These are phyloP conservation scores for Kodamaea leandrae DNA, from an alignment of 805 yeast species.

Conservation along the genomic window DNA sequence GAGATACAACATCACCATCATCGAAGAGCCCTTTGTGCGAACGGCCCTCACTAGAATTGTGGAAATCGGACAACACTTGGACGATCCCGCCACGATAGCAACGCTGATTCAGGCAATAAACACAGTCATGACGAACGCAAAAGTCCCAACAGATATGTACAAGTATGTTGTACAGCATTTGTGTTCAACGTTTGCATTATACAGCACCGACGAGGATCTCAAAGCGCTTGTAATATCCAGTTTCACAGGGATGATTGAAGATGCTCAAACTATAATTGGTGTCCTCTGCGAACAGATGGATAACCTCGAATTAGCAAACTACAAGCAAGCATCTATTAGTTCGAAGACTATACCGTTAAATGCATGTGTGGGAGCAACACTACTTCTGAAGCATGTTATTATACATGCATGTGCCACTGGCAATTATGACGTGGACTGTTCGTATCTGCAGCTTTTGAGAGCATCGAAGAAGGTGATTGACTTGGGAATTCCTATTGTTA, in stretches of 20 bases:
- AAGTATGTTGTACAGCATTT: conserved; percentile 41
- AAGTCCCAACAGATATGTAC: conserved; percentile 42
- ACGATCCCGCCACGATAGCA: conserved; percentile 28
- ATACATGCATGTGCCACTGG: conserved; percentile 24
- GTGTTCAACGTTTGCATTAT: conserved; percentile 39
- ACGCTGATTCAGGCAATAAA: conserved; percentile 16
- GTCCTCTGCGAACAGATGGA: conserved; percentile 20
- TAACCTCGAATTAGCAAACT: conserved; percentile 21
- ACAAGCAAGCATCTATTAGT: conserved; percentile 4
- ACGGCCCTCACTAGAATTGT: conserved; percentile 33
- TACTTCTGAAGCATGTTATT: conserved; percentile 31
- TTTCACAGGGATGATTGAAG: conserved; percentile 4
- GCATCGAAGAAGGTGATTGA: conserved; percentile 30
- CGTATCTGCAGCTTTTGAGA: conserved; percentile 29
- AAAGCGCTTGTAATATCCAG: neutral
- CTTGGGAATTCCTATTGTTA: conserved; percentile 37
- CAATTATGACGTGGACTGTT: conserved; percentile 21
- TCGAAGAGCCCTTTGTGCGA: conserved; percentile 37
- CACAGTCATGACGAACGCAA: conserved; percentile 44
- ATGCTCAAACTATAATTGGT: conserved; percentile 19
- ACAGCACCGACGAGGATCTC: conserved; percentile 25
- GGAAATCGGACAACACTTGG: conserved; percentile 20
- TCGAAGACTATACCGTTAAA: conserved; percentile 16
- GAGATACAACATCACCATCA: conserved; percentile 44
- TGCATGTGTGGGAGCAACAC: conserved; percentile 39